Percentiles rank a stretch among this genome's conserved stretches.
phyloP scores from a whole-genome alignment of 805 yeast genomes.

The Wickerhamomyces canadensis region DNA sequence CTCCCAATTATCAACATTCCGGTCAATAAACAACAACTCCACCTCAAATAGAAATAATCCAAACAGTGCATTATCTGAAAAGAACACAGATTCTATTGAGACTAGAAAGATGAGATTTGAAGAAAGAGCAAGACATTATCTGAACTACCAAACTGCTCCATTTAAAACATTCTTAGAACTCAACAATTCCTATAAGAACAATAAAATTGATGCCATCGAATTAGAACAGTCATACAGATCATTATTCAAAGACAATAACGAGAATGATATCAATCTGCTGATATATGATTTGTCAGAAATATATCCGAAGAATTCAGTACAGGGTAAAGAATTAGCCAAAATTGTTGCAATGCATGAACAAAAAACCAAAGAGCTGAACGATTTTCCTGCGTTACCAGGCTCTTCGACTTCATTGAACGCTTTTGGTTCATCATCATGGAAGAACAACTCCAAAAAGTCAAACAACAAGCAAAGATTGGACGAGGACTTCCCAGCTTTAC shows the following conservation, averaged over 20 bases:
- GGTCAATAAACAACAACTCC: constrained; percentile 18
- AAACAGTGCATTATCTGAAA: constrained; percentile 18
- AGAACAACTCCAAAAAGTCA: constrained; percentile 9
- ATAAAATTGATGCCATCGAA: constrained; percentile 41
- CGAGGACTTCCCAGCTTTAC: constrained; percentile 29
- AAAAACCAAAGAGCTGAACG: constrained; percentile 26
- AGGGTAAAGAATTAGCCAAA: constrained; percentile 32
- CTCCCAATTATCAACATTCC: constrained; percentile 61
- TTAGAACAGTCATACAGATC: constrained; percentile 40
- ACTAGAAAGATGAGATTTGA: constrained; percentile 60
- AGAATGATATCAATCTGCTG: constrained; percentile 51
- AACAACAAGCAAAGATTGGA: constrained; percentile 8
- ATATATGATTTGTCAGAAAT: constrained; percentile 57
- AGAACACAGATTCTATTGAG: constrained; percentile 30
- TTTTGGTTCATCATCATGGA: constrained; percentile 27
- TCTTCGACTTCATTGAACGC: constrained; percentile 15
- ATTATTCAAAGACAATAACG: constrained; percentile 36
- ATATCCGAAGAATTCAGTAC: constrained; percentile 40
- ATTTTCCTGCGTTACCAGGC: constrained; percentile 46
- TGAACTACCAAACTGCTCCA: constrained; percentile 44
- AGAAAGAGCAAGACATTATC: constrained; percentile 79
- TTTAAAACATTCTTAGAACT: constrained; percentile 43
- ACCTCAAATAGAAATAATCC: constrained; percentile 16
- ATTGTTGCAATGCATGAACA: constrained; percentile 24
- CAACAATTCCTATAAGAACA: constrained; percentile 43